Conservation (phyloP, 2,329 filamentous ascomycete species). For the Colletotrichum orchidophilum region DNA sequence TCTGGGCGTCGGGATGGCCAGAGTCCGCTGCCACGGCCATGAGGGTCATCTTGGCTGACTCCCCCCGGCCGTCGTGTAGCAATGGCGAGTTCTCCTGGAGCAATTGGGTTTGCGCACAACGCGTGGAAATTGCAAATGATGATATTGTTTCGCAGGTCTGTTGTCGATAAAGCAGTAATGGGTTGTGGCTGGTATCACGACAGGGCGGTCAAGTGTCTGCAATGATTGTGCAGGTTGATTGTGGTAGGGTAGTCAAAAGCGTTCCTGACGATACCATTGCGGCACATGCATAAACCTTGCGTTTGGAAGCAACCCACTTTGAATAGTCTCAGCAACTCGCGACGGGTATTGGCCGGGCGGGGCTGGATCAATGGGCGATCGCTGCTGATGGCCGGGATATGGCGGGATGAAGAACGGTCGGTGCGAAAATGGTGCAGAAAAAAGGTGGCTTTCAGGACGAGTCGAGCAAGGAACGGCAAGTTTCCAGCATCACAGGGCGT, state of each 20-base stretch:
- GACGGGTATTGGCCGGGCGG: constrained; percentile 19
- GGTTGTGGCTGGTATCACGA: constrained; percentile 34
- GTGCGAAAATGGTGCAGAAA: constrained; percentile 21
- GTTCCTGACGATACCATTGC: constrained; percentile 33
- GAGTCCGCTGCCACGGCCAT: constrained; percentile 36
- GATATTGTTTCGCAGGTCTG: background rate
- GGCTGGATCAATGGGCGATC: constrained; percentile 21
- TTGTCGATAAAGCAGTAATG: constrained; percentile 34
- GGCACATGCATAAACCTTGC: constrained; percentile 34
- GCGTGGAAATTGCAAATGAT: background rate
- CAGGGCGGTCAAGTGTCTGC: constrained; percentile 30
- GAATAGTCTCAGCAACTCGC: constrained; percentile 16
- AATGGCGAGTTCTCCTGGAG: constrained; percentile 15
- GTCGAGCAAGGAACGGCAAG: constrained; percentile 15
- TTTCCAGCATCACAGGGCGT: constrained; percentile 23
- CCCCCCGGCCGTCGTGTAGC: constrained; percentile 31
- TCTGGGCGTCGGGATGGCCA: constrained; percentile 22
- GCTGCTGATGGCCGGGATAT: constrained; percentile 19
- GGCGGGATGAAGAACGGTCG: constrained; percentile 28
- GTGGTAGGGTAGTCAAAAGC: constrained; percentile 22
- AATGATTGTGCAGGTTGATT: constrained; percentile 20
- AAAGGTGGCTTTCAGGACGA: constrained; percentile 16
- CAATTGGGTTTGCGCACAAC: background rate
- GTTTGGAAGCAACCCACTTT: constrained; percentile 25
- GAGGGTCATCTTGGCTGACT: constrained; percentile 31